Evolutionary conservation across 352 stramenopile species (phyloP).

Genomic region (Pythium aphanidermatum): DNA sequence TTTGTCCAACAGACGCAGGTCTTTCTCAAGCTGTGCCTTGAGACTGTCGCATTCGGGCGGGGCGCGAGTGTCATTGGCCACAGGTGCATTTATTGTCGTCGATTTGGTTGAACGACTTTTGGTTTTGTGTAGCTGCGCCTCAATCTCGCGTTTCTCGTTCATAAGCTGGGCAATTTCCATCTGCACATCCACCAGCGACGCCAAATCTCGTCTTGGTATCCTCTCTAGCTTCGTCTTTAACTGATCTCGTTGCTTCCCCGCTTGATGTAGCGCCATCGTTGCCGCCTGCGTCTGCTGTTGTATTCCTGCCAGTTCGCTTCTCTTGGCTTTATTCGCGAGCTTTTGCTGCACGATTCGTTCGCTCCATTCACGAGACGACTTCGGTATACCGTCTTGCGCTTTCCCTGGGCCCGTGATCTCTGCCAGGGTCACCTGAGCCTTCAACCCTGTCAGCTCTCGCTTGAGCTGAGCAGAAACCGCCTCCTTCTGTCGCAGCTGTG

Average conservation of each 20-base stretch:
- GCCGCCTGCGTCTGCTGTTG: slow-evolving; percentile 15
- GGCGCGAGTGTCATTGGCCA: no score
- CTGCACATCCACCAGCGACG: slow-evolving; percentile 43
- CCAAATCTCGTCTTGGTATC: slow-evolving; percentile 38
- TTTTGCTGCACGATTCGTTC: slow-evolving; percentile 40
- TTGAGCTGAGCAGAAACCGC: slow-evolving; percentile 26
- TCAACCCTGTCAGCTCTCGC: slow-evolving; percentile 43
- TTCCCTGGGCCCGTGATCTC: not conserved
- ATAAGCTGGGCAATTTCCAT: slow-evolving; percentile 42
- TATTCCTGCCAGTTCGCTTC: slow-evolving; percentile 21
- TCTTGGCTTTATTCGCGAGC: slow-evolving; percentile 28
- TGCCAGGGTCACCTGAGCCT: slow-evolving; percentile 43
- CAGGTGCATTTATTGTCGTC: no score
- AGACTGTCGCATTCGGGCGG: no score
- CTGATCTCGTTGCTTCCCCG: slow-evolving; percentile 25
- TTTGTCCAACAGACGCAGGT: slow-evolving; percentile 36
- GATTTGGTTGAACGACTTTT: no score
- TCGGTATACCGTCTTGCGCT: not conserved
- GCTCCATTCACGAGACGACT: slow-evolving; percentile 32
- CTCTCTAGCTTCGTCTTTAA: slow-evolving; percentile 24
- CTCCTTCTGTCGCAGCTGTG: slow-evolving; percentile 32
- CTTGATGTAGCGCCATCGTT: slow-evolving; percentile 1
- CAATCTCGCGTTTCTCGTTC: slow-evolving; percentile 37
- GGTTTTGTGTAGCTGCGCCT: slow-evolving; percentile 14
- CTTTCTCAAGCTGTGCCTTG: slow-evolving; percentile 35